phyloP scores from a whole-genome alignment of 768 basidiomycete genomes.

The Leccinum boreale region DNA sequence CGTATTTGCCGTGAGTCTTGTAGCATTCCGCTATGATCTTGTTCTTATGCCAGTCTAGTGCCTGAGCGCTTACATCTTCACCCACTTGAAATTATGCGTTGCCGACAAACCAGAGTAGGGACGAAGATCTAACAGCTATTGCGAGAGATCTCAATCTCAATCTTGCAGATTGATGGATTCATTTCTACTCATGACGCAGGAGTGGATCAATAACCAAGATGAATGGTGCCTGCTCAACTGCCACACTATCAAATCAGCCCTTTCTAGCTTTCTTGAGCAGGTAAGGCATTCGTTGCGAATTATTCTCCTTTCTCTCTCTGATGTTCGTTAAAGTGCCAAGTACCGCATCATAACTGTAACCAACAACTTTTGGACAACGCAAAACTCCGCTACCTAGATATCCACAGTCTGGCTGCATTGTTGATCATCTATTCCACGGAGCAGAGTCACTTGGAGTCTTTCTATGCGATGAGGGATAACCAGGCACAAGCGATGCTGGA shows the following conservation, averaged over 20 bases:
- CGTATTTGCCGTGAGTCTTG: slow-evolving; percentile 20
- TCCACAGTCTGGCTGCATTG: slow-evolving; percentile 23
- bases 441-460: slow-evolving; percentile 10
- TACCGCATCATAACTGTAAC: slow-evolving; percentile 21
- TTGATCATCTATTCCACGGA: slow-evolving; percentile 20
- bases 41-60: slow-evolving; percentile 12
- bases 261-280: slow-evolving; percentile 12
- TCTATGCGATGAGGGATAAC: slow-evolving; percentile 19
- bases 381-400: slow-evolving; percentile 20
- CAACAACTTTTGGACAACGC: slow-evolving; percentile 5
- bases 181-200: slow-evolving; percentile 12
- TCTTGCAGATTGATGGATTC: slow-evolving; percentile 16
- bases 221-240: slow-evolving; percentile 27
- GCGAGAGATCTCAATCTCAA: not conserved
- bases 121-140: not conserved
- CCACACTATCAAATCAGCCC: slow-evolving; percentile 12
- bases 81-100: slow-evolving; percentile 25
- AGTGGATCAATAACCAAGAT: slow-evolving; percentile 18
- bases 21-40: not conserved
- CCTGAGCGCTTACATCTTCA: slow-evolving; percentile 22
- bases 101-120: slow-evolving; percentile 15
- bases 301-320: not conserved
- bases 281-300: not conserved
- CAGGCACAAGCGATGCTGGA: slow-evolving; percentile 26
- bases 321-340: slow-evolving; percentile 13